Conservation (phyloP, 306 rosid species). For the Parietaria judaica region DNA sequence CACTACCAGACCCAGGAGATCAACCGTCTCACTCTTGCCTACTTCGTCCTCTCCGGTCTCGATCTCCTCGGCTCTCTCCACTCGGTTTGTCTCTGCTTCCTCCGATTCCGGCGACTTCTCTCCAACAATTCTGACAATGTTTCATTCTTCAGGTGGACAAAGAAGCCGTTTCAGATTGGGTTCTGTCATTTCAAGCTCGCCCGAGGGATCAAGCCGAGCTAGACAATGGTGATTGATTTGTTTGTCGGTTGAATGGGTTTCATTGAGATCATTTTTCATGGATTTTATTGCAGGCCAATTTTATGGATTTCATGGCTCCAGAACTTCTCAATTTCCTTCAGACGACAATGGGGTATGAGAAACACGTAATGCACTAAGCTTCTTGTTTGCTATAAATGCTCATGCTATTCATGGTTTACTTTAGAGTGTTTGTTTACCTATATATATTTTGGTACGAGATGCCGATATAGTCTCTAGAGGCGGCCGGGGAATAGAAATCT, state of each 20-base stretch:
- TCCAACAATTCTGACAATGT: too few relatives aligned
- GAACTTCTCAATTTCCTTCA: slow-evolving; percentile 57
- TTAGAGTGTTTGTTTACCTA: background rate
- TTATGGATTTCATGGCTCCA: slow-evolving; percentile 81
- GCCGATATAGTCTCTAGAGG: too few relatives aligned
- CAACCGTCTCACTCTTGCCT: slow-evolving; percentile 87
- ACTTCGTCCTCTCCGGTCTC: slow-evolving; percentile 76
- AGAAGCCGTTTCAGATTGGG: slow-evolving; percentile 62
- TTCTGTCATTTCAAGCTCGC: slow-evolving; percentile 68
- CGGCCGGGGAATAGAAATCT: too few relatives aligned
- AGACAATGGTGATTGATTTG: slow-evolving; percentile 33
- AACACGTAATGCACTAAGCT: slow-evolving; percentile 12
- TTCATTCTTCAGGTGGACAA: slow-evolving; percentile 43
- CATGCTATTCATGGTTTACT: background rate
- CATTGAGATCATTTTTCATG: background rate
- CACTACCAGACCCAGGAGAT: slow-evolving; percentile 66
- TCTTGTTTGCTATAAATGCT: background rate
- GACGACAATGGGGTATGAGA: slow-evolving; percentile 54
- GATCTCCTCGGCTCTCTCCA: slow-evolving; percentile 55
- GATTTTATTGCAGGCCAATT: slow-evolving; percentile 49
- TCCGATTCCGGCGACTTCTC: too few relatives aligned
- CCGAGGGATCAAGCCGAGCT: slow-evolving; percentile 33
- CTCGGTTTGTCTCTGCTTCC: slow-evolving; percentile 18
- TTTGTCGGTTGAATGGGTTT: background rate
- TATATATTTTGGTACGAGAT: background rate